These are phyloP conservation scores for Annulohypoxylon nitens DNA, from an alignment of 495 filamentous ascomycete genomes.

Conservation along the genomic window DNA sequence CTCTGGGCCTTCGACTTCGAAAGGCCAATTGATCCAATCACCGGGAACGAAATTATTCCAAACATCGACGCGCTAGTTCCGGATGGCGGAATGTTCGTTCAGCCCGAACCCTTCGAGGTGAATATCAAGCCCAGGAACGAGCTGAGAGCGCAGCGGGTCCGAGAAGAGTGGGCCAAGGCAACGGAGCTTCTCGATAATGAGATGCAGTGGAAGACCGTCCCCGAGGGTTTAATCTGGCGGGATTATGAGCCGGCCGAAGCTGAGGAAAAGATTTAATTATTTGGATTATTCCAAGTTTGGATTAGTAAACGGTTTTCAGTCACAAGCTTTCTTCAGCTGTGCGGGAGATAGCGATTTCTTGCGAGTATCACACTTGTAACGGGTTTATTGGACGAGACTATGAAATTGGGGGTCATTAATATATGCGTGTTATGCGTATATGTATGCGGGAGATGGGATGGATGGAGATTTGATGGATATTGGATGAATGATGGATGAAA, in stretches of 20 bases:
- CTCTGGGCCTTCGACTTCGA: slow-evolving; percentile 64
- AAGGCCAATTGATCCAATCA: slow-evolving; percentile 43
- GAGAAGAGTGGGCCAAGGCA: slow-evolving; percentile 49
- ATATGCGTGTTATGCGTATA: neutral
- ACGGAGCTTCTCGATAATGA: slow-evolving; percentile 42
- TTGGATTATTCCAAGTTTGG: too few relatives aligned
- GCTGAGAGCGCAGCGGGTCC: slow-evolving; percentile 29
- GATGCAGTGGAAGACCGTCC: slow-evolving; percentile 46
- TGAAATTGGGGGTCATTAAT: slow-evolving; percentile 22
- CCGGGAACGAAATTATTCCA: slow-evolving; percentile 22
- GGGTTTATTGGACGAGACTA: slow-evolving; percentile 12
- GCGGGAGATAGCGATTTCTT: slow-evolving; percentile 25
- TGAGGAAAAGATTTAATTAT: slow-evolving; percentile 3
- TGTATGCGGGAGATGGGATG: slow-evolving; percentile 14
- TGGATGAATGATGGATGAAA: neutral
- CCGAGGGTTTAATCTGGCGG: slow-evolving; percentile 39
- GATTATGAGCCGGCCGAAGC: slow-evolving; percentile 39
- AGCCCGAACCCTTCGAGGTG: slow-evolving; percentile 25
- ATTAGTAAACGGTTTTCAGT: slow-evolving; percentile 8
- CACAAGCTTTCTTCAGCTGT: neutral
- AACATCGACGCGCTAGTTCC: slow-evolving; percentile 25
- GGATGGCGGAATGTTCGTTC: slow-evolving; percentile 22
- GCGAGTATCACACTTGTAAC: neutral
- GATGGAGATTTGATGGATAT: neutral
- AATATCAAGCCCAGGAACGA: slow-evolving; percentile 21